phyloP scores from a whole-genome alignment of 345 rosid genomes.

The Aquilaria malaccensis region DNA sequence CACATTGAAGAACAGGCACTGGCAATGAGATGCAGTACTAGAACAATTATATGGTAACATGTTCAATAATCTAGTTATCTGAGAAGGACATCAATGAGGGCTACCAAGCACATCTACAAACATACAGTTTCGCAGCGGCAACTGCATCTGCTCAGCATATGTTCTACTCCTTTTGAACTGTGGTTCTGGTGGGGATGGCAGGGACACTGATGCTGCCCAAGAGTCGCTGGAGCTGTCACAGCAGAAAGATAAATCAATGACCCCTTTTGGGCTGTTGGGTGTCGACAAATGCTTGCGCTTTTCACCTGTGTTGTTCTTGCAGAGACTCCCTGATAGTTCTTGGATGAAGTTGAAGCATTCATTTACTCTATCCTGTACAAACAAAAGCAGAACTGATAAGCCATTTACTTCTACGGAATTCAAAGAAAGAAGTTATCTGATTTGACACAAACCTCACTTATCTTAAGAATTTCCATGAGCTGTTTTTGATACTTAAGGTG shows the following conservation, averaged over 20 bases:
- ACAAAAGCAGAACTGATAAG: not conserved
- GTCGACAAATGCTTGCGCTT: conserved; percentile 38
- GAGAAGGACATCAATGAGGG: conserved; percentile 39
- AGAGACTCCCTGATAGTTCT: conserved; percentile 28
- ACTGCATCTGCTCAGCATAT: conserved; percentile 59
- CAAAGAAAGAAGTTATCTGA: not conserved
- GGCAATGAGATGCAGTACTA: conserved; percentile 4
- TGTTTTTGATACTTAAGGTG: conserved; percentile 46
- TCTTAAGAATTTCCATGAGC: conserved; percentile 50
- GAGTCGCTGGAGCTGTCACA: conserved; percentile 59
- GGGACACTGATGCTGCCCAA: conserved; percentile 41
- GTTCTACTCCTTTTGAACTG: conserved; percentile 54
- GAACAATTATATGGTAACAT: conserved; percentile 18
- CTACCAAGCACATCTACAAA: conserved; percentile 62
- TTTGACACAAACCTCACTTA: conserved; percentile 44
- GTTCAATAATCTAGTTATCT: conserved; percentile 17
- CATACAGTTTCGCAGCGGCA: conserved; percentile 52
- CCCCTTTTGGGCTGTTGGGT: conserved; percentile 51
- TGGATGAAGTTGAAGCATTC: conserved; percentile 57
- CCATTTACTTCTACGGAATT: not conserved
- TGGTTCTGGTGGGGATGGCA: conserved; percentile 39
- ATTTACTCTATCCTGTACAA: conserved; percentile 47
- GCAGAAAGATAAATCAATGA: conserved; percentile 52
- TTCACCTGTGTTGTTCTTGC: conserved; percentile 24
- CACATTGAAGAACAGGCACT: conserved; percentile 15